These are phyloP conservation scores for Castanospermum australe DNA, from an alignment of 306 rosid species.

Conservation along the genomic window DNA sequence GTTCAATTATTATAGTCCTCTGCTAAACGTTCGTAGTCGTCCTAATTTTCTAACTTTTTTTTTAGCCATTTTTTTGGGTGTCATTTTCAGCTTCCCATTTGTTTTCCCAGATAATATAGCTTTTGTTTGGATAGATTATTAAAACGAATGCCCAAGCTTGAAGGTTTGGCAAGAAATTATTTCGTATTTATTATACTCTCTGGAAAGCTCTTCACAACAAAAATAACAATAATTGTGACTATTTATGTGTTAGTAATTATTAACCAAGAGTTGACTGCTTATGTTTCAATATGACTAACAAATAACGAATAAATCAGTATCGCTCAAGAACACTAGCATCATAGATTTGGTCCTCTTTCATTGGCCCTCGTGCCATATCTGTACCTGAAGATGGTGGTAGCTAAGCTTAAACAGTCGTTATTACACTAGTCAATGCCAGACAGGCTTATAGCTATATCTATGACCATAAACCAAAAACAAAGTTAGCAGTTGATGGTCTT, in stretches of 20 bases:
- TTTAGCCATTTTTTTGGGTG: not conserved
- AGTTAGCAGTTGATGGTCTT: not conserved
- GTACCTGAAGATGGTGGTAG: not conserved
- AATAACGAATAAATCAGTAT: not conserved
- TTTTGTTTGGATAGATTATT: not conserved
- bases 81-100: slow-evolving; percentile 9
- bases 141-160: not conserved
- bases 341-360: slow-evolving; percentile 22
- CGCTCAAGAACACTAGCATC: not conserved
- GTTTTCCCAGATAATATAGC: not conserved
- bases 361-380: slow-evolving; percentile 5
- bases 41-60: not conserved
- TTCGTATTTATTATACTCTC: not conserved
- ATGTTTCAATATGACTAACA: not conserved
- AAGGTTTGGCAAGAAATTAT: not conserved
- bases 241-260: not conserved
- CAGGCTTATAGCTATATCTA: not conserved
- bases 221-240: not conserved
- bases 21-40: not conserved
- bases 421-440: slow-evolving; percentile 16
- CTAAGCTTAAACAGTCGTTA: slow-evolving; percentile 21
- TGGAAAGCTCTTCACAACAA: not conserved
- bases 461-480: not conserved
- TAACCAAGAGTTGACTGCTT: slow-evolving; percentile 9
- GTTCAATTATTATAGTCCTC: not conserved